These are phyloP conservation scores for Cercospora zeae-maydis DNA, from an alignment of 2,329 filamentous ascomycete species.

Conservation along the genomic window DNA sequence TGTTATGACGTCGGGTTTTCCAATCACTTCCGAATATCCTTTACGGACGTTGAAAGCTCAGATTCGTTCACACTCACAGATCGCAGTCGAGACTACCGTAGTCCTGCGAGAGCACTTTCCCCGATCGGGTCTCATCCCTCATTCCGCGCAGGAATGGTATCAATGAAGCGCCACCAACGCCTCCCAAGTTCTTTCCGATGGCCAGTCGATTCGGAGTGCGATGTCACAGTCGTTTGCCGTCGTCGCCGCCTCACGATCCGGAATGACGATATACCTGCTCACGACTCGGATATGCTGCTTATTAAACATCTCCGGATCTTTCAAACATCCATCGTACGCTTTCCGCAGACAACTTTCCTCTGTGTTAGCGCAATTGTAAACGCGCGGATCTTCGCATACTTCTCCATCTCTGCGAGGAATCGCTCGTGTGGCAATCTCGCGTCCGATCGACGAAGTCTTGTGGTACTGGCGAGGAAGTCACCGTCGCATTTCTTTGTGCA, in stretches of 20 bases:
- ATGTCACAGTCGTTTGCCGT: neutral
- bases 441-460: neutral
- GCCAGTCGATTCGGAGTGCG: neutral
- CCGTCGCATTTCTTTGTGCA: neutral
- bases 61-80: neutral
- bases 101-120: neutral
- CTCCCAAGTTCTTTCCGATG: neutral
- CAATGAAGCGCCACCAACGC: neutral
- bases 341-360: neutral
- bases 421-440: neutral
- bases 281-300: neutral
- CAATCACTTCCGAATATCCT: too few relatives aligned
- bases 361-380: neutral
- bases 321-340: neutral
- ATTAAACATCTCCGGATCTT: neutral
- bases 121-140: neutral
- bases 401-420: neutral
- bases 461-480: neutral
- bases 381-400: neutral
- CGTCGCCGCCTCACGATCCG: neutral
- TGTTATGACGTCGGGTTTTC: neutral
- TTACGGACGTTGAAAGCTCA: neutral
- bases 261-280: neutral
- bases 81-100: too few relatives aligned
- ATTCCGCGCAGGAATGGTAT: conserved; percentile 1